These are phyloP conservation scores for Cucumis sativus DNA, from an alignment of 306 rosid species.

Conservation along the genomic window Cucumber_9930_V3 NC_026661.2:20184501-20185000, in stretches of 20 bases:
- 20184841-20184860: not conserved
- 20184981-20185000: conserved; percentile 96
- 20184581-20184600: not conserved
- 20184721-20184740: conserved; percentile 69
- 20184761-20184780: conserved; percentile 99
- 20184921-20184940: not conserved
- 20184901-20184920: not conserved
- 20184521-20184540: conserved; percentile 2
- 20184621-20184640: not conserved
- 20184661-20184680: not conserved
- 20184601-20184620: not conserved
- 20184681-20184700: not conserved
- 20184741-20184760: conserved; percentile 97
- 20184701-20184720: conserved; percentile 19
- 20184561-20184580: not conserved
- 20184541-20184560: not conserved
- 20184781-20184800: conserved; percentile 99
- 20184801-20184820: not conserved
- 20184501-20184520: conserved; percentile 98
- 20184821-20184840: not conserved
- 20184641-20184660: not conserved
- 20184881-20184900: not conserved
- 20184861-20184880: not conserved
- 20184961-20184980: conserved; percentile 64
- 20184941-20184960: conserved; percentile 11